A percentile compares a stretch with the other conserved stretches of the same genome.
These are phyloP conservation scores for Talaromyces stipitatus DNA, from an alignment of 495 filamentous ascomycete species.

Conservation along the genomic window DNA sequence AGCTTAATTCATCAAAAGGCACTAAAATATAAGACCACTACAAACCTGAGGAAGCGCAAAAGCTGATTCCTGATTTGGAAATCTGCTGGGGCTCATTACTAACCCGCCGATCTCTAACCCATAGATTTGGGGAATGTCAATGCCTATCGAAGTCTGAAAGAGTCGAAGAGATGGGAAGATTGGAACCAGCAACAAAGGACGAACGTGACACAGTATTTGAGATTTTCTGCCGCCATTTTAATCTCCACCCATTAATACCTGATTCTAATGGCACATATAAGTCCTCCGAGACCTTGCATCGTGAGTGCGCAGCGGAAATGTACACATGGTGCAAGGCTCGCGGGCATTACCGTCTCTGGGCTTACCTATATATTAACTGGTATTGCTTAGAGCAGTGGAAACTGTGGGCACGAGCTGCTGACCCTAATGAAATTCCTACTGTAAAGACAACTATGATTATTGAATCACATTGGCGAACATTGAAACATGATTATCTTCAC, in stretches of 20 bases:
- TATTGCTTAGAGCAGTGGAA: not conserved
- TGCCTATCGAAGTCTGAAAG: not conserved
- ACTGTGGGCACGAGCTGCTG: too few species aligned
- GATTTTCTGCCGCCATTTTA: not conserved
- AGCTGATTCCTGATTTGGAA: too few species aligned
- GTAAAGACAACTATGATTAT: too few species aligned
- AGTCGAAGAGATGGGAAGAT: not conserved
- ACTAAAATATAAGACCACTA: too few species aligned
- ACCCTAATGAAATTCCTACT: too few species aligned
- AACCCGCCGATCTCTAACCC: not conserved
- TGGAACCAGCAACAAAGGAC: not conserved
- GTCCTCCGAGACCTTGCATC: not conserved
- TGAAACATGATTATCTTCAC: too few species aligned
- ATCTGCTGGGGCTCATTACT: not conserved
- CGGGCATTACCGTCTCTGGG: not conserved
- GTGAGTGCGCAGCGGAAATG: not conserved
- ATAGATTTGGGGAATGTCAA: not conserved
- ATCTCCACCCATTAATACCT: not conserved
- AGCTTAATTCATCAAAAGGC: too few species aligned
- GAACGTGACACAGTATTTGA: not conserved
- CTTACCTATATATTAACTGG: not conserved
- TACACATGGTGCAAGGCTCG: not conserved
- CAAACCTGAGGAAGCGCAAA: too few species aligned
- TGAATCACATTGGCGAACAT: too few species aligned
- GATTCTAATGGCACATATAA: not conserved